Evolutionary conservation across 441 rosid genomes (phyloP), one percentile per base, ranked within the genome.

Genomic region (Theobroma grandiflorum): DNA sequence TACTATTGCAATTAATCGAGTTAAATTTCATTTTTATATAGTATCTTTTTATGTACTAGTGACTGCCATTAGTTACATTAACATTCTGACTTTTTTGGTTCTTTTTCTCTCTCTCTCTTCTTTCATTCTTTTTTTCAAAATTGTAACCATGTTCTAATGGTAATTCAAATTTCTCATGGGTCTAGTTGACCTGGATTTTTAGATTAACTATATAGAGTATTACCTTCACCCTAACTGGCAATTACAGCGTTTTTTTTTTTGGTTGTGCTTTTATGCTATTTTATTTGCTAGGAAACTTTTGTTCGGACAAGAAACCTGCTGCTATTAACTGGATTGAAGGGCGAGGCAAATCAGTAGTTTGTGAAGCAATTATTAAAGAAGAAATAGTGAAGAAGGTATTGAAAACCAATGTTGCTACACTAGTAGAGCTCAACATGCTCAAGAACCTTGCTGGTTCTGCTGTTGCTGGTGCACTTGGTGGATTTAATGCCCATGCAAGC

Each of bases 281-380:
- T 37, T 14, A 18, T 80, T 74, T 37, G 78, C 58, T 79, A 93
- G 96, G 97, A 66, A 95, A 95, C 76, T 94, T 80, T 72, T 95
- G 99, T 83, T 91, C 93, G 58, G 99, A 95, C 87, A 95, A 95
- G 92, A 95, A 95, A 83, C 90, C 97, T 1, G 97, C 99, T 6
- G 99, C 98, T 43, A 91, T 95, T 62, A 95, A 95, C 86, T 95
- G 99, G 98, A 92, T 95, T 15, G 97, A 94, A 81, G 99, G 99
- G 66, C 92, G 97, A 62, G 98, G 98, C 8, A 95, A 95, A 80
- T 94, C 98, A 14, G 94, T 92, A 65, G 97, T 95, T 4, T 95
- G 99, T 5, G 99, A 95, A 94, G 98, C 95, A 16, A 83, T 83
- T 14, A 93, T 95, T 47, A 92, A 84, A 83, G 99, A 89, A 78